Base-by-base conservation (phyloP, 208 protist species). In the Acanthamoeba healyi region DNA sequence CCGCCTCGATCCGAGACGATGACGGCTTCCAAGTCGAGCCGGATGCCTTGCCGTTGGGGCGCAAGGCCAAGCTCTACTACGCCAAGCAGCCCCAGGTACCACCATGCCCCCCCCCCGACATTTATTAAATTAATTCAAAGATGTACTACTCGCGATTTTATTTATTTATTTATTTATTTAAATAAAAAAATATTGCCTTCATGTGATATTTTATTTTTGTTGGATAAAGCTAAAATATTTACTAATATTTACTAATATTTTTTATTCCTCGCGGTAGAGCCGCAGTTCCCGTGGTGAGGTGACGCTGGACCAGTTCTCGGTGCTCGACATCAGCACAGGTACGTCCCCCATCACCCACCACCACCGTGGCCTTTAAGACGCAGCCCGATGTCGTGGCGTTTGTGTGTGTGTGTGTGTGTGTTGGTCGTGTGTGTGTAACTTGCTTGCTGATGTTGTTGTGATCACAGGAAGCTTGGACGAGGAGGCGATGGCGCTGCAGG, bases 251-350 rank as follows among this genome's bases (percentile, higher is more conserved):
- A 24, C 9, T 70, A 70, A 36, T 34, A 70, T 29, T 36, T 12
- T 70, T 70, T 7, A 70, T 70, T 70, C n/a, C n/a, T n/a, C n/a
- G n/a, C n/a, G n/a, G 36, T 17, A 79, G 67, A 79, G 67, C 67
- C 67, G 67, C 67, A 79, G 17, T 44, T 9, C 67, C 10, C 67
- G 38, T 4, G 67, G 67, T 22, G 67, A 79, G 38, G 67, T 79
- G 67, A 46, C 67, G 36, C 36, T 79, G 67, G 67, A 79, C 67
- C 67, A 79, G 1, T 79, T 79, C 36, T 49, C 36, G 3, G 38
- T 79, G 32, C 67, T 79, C 22, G 67, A 79, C 36, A 79, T 79
- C 67, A 79, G 67, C 36, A 79, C 34, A 17, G 51, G 51, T 58
- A 58, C 51, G 14, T 6, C 51, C 51, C 17, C 44, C 17, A 24